A percentile compares a stretch with the other conserved stretches of the same genome.
phyloP scores from a whole-genome alignment of 2,329 filamentous ascomycete species.

The Fusarium decemcellulare region DNA sequence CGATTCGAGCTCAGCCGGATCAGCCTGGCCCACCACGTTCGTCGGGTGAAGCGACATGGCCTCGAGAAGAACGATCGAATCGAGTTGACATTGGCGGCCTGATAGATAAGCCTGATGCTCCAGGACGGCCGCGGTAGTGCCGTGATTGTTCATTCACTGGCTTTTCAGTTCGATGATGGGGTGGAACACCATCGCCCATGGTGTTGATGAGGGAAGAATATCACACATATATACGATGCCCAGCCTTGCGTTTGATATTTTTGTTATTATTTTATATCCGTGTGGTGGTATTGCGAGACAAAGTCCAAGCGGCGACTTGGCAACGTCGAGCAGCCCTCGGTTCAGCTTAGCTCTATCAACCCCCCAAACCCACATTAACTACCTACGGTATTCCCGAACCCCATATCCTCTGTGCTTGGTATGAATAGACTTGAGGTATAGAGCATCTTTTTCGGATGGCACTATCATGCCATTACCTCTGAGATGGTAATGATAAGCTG shows the following conservation, averaged over 20 bases:
- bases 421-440: no score
- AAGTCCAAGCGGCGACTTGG: slow-evolving; percentile 3
- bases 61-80: slow-evolving; percentile 64
- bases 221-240: slow-evolving; percentile 8
- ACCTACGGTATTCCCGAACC: no score
- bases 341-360: no score
- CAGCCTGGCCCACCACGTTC: slow-evolving; percentile 26
- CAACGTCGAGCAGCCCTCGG: no score
- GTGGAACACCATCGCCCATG: slow-evolving; percentile 25
- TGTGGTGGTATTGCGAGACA: slow-evolving; percentile 17
- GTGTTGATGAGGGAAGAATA: neutral
- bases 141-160: slow-evolving; percentile 18
- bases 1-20: slow-evolving; percentile 60
- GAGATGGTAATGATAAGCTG: no score
- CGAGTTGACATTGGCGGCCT: slow-evolving; percentile 74
- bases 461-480: no score
- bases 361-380: no score
- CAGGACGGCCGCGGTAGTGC: slow-evolving; percentile 46
- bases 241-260: slow-evolving; percentile 31
- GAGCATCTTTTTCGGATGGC: no score
- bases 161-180: slow-evolving; percentile 36
- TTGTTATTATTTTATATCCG: slow-evolving; percentile 9
- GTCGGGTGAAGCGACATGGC: slow-evolving; percentile 48
- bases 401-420: no score
- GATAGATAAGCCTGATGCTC: slow-evolving; percentile 69